A percentile compares a stretch with the other conserved stretches of the same genome.
These are phyloP conservation scores for Phialophora macrospora DNA, from an alignment of 2,329 filamentous ascomycete genomes.

Conservation along the genomic window DNA sequence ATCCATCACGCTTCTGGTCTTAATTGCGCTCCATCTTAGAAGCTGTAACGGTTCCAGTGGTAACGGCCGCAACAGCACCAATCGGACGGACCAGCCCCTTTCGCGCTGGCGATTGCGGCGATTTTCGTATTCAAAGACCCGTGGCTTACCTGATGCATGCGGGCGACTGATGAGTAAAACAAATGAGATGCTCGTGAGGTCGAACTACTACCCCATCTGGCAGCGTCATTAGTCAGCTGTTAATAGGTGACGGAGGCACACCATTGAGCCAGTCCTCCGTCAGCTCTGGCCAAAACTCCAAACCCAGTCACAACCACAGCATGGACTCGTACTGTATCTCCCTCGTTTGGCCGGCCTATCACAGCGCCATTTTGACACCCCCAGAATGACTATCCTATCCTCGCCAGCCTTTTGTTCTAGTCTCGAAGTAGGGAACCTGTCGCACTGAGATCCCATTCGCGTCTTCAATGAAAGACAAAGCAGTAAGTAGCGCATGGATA, in stretches of 20 bases:
- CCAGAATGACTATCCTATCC: slow-evolving; percentile 15
- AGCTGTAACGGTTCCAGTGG: slow-evolving; percentile 9
- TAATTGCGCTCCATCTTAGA: not conserved
- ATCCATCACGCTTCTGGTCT: not conserved
- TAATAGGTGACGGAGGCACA: not conserved
- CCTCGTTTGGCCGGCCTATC: slow-evolving; percentile 3
- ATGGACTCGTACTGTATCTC: not conserved
- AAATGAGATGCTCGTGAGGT: not conserved
- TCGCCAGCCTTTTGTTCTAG: not conserved
- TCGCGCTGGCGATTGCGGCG: not conserved
- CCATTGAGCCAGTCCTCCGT: not conserved
- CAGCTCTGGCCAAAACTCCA: not conserved
- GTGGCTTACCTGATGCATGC: slow-evolving; percentile 21
- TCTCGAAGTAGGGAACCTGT: not conserved
- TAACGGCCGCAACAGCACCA: slow-evolving; percentile 11
- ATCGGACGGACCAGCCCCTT: slow-evolving; percentile 5
- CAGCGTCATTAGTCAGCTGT: slow-evolving; percentile 17
- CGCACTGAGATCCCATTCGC: too few species aligned
- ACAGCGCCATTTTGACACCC: slow-evolving; percentile 3
- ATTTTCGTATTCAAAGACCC: slow-evolving; percentile 1
- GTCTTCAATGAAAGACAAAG: too few species aligned
- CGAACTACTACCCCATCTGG: slow-evolving; percentile 24
- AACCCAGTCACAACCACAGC: too few species aligned
- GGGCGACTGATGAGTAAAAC: slow-evolving; percentile 18
- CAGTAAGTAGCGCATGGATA: too few species aligned